Evolutionary conservation across 73 alveolate species (phyloP).

Genomic region (Vitrella brassicaformis): DNA sequence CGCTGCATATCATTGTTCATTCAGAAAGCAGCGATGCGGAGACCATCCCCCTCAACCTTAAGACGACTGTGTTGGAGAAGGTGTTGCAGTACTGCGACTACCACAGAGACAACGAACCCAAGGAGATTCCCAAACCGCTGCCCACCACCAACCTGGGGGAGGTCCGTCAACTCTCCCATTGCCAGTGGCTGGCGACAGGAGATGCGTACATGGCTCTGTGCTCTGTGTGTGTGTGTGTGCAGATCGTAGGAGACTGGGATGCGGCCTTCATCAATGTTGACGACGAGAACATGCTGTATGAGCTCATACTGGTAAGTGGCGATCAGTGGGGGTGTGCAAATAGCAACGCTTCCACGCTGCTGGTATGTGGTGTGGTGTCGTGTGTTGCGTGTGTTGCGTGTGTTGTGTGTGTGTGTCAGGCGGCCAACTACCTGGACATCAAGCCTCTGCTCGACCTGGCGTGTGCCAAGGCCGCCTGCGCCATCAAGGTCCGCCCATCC

Average conservation of each 20-base stretch:
- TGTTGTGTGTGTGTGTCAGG: no score
- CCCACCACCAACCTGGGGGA: constrained; percentile 62
- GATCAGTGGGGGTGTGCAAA: no score
- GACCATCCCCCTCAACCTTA: constrained; percentile 60
- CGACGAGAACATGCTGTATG: constrained; percentile 64
- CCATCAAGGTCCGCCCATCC: constrained; percentile 57
- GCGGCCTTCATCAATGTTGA: constrained; percentile 61
- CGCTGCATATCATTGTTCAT: no score
- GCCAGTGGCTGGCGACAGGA: no score
- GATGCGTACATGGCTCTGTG: no score
- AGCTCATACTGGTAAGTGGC: constrained; percentile 43
- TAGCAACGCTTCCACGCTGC: no score
- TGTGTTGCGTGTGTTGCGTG: no score
- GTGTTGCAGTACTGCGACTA: constrained; percentile 56
- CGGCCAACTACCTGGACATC: constrained; percentile 79
- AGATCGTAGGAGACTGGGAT: constrained; percentile 62
- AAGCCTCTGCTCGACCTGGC: constrained; percentile 59
- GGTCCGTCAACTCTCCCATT: no score
- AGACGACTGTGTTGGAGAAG: constrained; percentile 48
- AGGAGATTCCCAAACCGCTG: constrained; percentile 72
- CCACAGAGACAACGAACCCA: constrained; percentile 57
- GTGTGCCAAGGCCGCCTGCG: constrained; percentile 73
- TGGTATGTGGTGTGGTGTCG: no score
- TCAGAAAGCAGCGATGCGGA: constrained; percentile 13
- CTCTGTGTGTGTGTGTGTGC: no score